Percentiles rank a stretch among this genome's conserved stretches.
phyloP scores from a whole-genome alignment of 2,329 filamentous ascomycete species.

The Diplodia corticola region DNA sequence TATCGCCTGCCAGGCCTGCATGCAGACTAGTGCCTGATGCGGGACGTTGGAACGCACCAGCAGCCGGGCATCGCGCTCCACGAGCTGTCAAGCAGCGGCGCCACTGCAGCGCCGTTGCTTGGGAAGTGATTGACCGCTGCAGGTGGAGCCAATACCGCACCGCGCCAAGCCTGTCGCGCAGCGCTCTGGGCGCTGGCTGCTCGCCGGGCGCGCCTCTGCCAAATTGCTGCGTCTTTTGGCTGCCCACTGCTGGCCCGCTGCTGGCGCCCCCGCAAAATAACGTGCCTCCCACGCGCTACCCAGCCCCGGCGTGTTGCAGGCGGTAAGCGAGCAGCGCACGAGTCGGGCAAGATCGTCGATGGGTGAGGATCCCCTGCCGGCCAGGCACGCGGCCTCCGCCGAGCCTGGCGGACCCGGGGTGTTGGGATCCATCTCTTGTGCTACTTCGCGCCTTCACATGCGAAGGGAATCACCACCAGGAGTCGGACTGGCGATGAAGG shows the following conservation, averaged over 20 bases:
- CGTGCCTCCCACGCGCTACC: conserved; percentile 10
- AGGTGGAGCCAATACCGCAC: conserved; percentile 17
- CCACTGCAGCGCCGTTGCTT: conserved; percentile 20
- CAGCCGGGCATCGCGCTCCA: conserved; percentile 20
- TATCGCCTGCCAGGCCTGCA: conserved; percentile 20
- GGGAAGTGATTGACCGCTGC: conserved; percentile 19
- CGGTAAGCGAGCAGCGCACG: conserved; percentile 12
- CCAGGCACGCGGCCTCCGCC: conserved; percentile 23
- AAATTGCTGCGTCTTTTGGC: background rate
- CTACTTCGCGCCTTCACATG: conserved; percentile 21
- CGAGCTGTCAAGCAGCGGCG: conserved; percentile 23
- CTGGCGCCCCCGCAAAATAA: conserved; percentile 18
- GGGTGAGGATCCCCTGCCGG: conserved; percentile 21
- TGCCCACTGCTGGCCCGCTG: background rate
- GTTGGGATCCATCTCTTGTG: conserved; percentile 18
- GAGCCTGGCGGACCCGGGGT: conserved; percentile 21
- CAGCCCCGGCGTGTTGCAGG: conserved; percentile 18
- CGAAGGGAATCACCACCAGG: conserved; percentile 3
- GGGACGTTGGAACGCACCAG: conserved; percentile 24
- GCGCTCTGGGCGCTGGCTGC: background rate
- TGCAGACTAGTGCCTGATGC: conserved; percentile 25
- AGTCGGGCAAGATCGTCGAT: conserved; percentile 24
- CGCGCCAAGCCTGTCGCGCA: conserved; percentile 1
- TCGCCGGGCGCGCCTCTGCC: background rate
- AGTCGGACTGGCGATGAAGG: background rate